Percentiles rank a stretch among this genome's conserved stretches.
These are phyloP conservation scores for Penicillium aurantiogriseum DNA, from an alignment of 2,329 filamentous ascomycete species.

Conservation along the genomic window DNA sequence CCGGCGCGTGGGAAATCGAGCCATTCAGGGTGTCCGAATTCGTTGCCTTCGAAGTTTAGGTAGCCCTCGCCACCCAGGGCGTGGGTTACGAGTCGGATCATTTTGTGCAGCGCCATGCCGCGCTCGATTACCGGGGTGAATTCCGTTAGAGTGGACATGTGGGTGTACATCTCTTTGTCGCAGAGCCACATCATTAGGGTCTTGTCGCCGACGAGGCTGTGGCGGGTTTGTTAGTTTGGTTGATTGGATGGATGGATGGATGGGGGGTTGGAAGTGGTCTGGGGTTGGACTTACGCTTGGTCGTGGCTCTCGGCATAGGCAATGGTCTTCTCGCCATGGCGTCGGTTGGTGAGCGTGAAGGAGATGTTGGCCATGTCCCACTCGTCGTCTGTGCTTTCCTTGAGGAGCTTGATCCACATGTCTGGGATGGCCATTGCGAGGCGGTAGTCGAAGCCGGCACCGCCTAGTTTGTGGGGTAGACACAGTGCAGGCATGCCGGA, in stretches of 20 bases:
- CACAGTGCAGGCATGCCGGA: conserved; percentile 98
- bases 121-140: conserved; percentile 85
- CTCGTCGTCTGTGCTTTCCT: conserved; percentile 84
- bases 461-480: conserved; percentile 77
- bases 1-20: conserved; percentile 95
- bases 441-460: conserved; percentile 94
- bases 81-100: conserved; percentile 94
- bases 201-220: conserved; percentile 91
- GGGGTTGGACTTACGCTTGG: conserved; percentile 72
- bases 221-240: conserved; percentile 2
- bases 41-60: conserved; percentile 97
- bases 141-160: conserved; percentile 87
- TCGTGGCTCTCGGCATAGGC: conserved; percentile 97
- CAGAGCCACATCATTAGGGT: conserved; percentile 97
- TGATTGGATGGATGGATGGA: not conserved
- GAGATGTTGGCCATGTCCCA: conserved; percentile 88
- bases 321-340: conserved; percentile 96
- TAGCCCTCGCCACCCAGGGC: conserved; percentile 91
- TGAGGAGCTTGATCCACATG: conserved; percentile 98
- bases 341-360: conserved; percentile 85
- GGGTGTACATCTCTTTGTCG: conserved; percentile 94
- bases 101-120: conserved; percentile 90
- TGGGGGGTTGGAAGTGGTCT: not conserved
- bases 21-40: conserved; percentile 98
- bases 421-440: conserved; percentile 97